Conservation (phyloP, 345 rosid species). For the Eucalyptus regnans region DNA sequence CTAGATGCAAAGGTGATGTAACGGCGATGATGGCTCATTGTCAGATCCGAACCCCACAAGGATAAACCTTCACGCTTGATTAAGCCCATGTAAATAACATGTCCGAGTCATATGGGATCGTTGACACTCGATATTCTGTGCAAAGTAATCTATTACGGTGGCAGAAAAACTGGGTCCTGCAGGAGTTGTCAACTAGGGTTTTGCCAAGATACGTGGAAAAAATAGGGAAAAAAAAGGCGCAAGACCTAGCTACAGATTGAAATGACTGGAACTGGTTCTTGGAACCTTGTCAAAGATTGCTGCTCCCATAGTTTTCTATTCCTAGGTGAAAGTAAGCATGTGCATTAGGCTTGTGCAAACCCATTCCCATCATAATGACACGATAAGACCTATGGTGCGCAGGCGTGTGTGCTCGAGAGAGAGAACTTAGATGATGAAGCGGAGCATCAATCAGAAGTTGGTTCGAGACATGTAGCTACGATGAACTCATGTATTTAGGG, state of each 20-base stretch:
- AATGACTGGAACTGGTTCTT: not conserved
- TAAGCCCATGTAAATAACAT: too few relatives aligned
- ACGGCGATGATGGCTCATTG: not conserved
- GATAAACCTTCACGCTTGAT: not conserved
- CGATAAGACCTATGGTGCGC: not conserved
- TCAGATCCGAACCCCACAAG: not conserved
- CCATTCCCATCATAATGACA: not conserved
- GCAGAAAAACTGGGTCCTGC: not conserved
- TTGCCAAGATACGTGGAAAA: not conserved
- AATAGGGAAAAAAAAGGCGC: not conserved
- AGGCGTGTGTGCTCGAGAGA: fast-evolving
- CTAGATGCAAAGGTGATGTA: not conserved
- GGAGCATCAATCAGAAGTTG: too few relatives aligned
- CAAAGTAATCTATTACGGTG: not conserved
- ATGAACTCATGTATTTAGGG: too few relatives aligned
- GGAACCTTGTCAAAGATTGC: not conserved
- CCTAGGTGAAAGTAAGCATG: not conserved
- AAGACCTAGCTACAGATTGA: not conserved
- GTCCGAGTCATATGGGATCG: not conserved
- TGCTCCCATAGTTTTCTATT: not conserved
- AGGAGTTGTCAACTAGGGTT: not conserved
- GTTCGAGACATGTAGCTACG: too few relatives aligned
- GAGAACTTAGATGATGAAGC: too few relatives aligned
- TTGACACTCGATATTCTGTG: not conserved
- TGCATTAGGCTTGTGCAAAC: not conserved